These are phyloP conservation scores for Rhynchosporium graminicola DNA, from an alignment of 2,329 filamentous ascomycete species.

Conservation along the genomic window DNA sequence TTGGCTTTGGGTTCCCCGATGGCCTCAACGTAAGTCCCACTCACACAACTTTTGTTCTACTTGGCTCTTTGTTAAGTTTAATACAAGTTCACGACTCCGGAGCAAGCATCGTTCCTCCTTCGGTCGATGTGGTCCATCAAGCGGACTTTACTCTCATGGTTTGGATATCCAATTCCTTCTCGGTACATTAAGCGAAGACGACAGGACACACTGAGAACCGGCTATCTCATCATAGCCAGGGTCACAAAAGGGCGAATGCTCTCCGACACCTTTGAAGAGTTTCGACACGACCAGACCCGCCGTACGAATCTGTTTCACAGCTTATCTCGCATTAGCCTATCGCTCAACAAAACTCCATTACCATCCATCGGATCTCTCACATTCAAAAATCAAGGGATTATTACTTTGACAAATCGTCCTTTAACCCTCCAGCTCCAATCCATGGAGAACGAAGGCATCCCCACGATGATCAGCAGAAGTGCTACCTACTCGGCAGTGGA, in stretches of 20 bases:
- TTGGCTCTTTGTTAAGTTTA: background rate
- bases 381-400: background rate
- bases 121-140: background rate
- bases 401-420: background rate
- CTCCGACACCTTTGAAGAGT: background rate
- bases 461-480: slow-evolving; percentile 29
- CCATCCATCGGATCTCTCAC: slow-evolving; percentile 4
- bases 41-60: background rate
- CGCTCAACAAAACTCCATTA: slow-evolving; percentile 3
- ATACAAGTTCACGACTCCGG: background rate
- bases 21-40: background rate
- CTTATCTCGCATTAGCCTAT: slow-evolving; percentile 3
- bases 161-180: background rate
- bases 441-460: slow-evolving; percentile 24
- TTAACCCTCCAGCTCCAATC: slow-evolving; percentile 5
- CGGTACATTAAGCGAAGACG: slow-evolving; percentile 2
- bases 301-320: slow-evolving; percentile 1
- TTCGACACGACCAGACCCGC: background rate
- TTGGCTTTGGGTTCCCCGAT: slow-evolving; percentile 10
- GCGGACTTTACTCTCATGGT: background rate
- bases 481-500: slow-evolving; percentile 35
- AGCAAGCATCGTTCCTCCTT: background rate
- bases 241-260: background rate
- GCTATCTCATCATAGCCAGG: background rate
- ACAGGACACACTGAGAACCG: background rate